Evolutionary conservation across 306 rosid genomes (phyloP), one percentile per base, ranked within the genome.

Genomic region (Spatholobus suberectus): DNA sequence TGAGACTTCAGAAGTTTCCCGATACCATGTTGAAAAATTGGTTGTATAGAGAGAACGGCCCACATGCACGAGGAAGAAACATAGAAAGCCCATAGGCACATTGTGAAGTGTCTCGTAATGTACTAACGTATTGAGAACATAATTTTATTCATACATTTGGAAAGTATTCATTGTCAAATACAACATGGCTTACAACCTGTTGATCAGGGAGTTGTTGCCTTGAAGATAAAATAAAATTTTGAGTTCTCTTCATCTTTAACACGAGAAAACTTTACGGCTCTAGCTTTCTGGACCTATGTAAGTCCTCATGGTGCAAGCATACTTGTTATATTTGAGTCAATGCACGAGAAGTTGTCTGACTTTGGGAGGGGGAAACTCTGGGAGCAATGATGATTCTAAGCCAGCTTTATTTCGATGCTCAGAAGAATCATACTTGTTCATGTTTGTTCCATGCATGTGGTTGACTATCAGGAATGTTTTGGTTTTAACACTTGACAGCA

Each of bases 351-450:
- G 12, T 17, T 27, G 37, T 49, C 13, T 43, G 41, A 20, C 55
- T 67, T 35, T 54, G 70, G 59, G 13, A 24, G 65, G 76, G 29
- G n/a, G 21, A 9, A 35, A 68, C 21, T 69, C 43, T 80, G 49
- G 72, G 58, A 41, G 20, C 71, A 80, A 58, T 75, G 2, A 49
- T 17, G n/a, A 73, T 73, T 69, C 8, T 9, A 12, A 2, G 34
- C 13, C 32, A 18, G 55, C 76, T 32, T 69, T 77, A 55, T 71
- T 59, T 32, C 18, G 17, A 61, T 76, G 69, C 21, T 62, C 37
- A 46, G 59, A 66, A n/a, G 13, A 26, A 23, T 7, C 18, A 12
- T 59, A 13, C 37, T 51, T n/a, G n/a, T n/a, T 82, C 57, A 9
- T 75, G 70, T 69, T 51, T 32, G 5, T 20, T 74, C 58, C 37